Evolutionary conservation across 2,329 filamentous ascomycete genomes (phyloP).

Genomic region (Cladosporium colombiae): DNA sequence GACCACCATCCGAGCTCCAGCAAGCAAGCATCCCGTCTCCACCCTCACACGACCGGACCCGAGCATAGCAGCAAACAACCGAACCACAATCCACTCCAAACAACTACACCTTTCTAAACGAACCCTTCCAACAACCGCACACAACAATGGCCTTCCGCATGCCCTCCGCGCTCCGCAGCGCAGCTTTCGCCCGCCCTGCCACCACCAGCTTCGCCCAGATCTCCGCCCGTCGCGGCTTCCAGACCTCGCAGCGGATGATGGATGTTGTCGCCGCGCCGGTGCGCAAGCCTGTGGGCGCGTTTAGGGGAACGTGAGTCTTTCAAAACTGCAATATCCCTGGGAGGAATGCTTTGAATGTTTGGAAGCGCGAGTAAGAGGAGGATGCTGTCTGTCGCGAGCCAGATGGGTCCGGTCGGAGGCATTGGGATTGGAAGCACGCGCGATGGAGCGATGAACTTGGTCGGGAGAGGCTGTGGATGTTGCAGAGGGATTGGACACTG

Average conservation of each 20-base stretch:
- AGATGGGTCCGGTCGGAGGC: background rate
- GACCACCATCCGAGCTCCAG: conserved; percentile 7
- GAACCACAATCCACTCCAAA: background rate
- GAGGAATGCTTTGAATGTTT: background rate
- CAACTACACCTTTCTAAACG: background rate
- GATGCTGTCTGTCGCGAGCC: conserved; percentile 3
- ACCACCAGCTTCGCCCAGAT: conserved; percentile 6
- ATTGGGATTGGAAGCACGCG: background rate
- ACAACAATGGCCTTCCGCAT: conserved; percentile 48
- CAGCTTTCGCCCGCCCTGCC: conserved; percentile 24
- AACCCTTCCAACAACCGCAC: background rate
- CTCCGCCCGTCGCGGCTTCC: conserved; percentile 36
- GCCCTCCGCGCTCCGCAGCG: conserved; percentile 42
- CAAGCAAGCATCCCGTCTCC: background rate
- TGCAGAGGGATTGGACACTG: background rate
- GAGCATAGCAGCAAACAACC: conserved; percentile 7
- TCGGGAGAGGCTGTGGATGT: background rate
- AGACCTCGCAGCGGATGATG: conserved; percentile 34
- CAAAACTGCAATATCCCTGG: background rate
- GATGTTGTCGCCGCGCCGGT: conserved; percentile 44
- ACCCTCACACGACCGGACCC: conserved; percentile 4
- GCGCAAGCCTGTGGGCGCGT: conserved; percentile 69
- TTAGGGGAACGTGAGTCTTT: conserved; percentile 66
- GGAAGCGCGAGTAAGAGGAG: conserved; percentile 11
- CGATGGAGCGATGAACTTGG: background rate